A percentile compares a stretch with the other conserved stretches of the same genome.
These are phyloP conservation scores for Marasmius fiardii DNA, from an alignment of 1,284 basidiomycete genomes.

Conservation along the genomic window DNA sequence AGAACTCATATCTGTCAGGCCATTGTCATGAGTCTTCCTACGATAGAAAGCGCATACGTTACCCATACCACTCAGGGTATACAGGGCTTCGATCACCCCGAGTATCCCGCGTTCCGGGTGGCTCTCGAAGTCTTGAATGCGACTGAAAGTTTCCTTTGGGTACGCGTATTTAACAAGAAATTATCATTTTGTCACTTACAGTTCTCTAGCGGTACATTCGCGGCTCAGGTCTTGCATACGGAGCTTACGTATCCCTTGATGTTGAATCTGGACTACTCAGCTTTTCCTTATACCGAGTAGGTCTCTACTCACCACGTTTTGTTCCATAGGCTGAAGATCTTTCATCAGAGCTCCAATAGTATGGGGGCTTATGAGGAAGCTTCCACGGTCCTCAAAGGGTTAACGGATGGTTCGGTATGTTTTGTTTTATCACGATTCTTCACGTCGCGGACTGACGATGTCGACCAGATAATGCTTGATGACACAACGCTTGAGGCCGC, in stretches of 20 bases:
- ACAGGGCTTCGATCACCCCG: conserved; percentile 77
- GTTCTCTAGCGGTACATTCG: conserved; percentile 71
- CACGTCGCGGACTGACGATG: background rate
- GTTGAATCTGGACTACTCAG: conserved; percentile 80
- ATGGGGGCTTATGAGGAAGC: conserved; percentile 84
- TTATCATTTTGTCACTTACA: conserved; percentile 1
- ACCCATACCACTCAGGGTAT: conserved; percentile 80
- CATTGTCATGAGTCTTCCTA: conserved; percentile 84
- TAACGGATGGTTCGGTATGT: conserved; percentile 79
- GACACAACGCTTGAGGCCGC: conserved; percentile 87
- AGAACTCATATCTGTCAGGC: conserved; percentile 46
- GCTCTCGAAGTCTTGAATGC: conserved; percentile 89
- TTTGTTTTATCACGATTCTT: conserved; percentile 12
- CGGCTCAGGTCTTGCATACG: conserved; percentile 93
- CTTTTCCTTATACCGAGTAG: conserved; percentile 81
- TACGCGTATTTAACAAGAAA: conserved; percentile 27
- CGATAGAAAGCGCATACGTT: conserved; percentile 92
- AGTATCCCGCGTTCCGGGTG: conserved; percentile 84
- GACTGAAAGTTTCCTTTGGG: conserved; percentile 95
- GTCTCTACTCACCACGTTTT: conserved; percentile 21
- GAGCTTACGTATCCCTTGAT: conserved; percentile 78
- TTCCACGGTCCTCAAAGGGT: conserved; percentile 67
- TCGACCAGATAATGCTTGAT: conserved; percentile 79
- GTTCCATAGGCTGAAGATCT: background rate
- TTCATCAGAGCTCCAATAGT: conserved; percentile 80